Base-by-base conservation (phyloP, 441 rosid genomes). In the Lagerstroemia fauriei region DNA sequence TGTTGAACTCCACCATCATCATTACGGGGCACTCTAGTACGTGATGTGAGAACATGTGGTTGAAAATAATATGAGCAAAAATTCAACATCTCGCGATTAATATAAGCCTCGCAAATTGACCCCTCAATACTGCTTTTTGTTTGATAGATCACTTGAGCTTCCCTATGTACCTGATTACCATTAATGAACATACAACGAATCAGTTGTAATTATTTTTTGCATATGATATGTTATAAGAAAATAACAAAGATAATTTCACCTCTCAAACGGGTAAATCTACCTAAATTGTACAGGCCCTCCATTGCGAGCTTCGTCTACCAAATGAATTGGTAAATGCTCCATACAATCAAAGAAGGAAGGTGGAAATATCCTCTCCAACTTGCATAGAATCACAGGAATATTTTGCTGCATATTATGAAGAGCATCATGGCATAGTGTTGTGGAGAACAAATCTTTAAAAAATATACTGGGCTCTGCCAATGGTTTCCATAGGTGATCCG, bases 291-390 rank as follows among this genome's bases (percentile, higher is more conserved):
- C 22, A 1, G 78, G 86, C 0, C 73, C 57, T 0, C 53, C 41
- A 18, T 76, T 29, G 3, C 61, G 76, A 3, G 46, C 70, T 17
- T 80, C 59, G 6, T 59, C 24, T 8, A 74, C 14, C 25, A 80
- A 38, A 48, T 81, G 63, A 12, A 84, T 53, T 0, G 50, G 29
- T 3, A 81, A 9, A 63, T 81, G 61, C 47, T 77, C 84, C 79
- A 78, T 81, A 0, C 22, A 72, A 24, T 77, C 51, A 51, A 84
- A 84, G 24, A 73, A 84, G 3, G 41, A 3, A n/a, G 63, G 81
- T 6, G 82, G 79, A n/a, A 77, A 81, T 29, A 84, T 78, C 17
- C 8, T 63, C 24, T 78, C 79, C 47, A 83, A 31, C 22, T 83
- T 77, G 38, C 47, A 83, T 0, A 78, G 25, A 14, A 78, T 83